Base-by-base conservation (phyloP, 1,284 basidiomycete species). In the Moesziomyces sp. region DNA sequence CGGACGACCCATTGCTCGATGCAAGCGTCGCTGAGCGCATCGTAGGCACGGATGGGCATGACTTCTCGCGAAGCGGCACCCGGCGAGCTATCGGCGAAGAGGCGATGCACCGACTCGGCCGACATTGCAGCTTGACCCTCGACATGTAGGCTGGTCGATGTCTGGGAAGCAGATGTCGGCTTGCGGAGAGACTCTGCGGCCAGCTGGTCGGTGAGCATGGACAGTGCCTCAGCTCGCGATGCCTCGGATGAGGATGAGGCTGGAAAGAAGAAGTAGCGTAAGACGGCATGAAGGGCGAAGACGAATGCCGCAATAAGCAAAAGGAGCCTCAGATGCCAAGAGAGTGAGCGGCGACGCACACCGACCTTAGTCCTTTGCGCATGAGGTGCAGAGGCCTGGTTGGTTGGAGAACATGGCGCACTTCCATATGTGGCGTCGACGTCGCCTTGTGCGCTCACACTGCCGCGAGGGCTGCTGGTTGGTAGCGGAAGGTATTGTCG, bases 1-100 rank as follows among this genome's bases (percentile, higher is more conserved):
- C 62, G 58, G 5, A 67, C 60, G 26, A 72, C 44, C 63, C 63
- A 72, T n/a, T 66, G 43, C 30, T 72, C 63, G 52, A 67, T 47
- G 21, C 69, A 72, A 1, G 47, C 56, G 24, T 72, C 69, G 35
- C 63, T 67, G 28, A 72, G 52, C 3, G 59, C 55, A 21, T 72
- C 69, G 50, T 72, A 72, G 21, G 59, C 69, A 7, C 44, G 53
- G 35, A 71, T 65, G 21, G 62, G 62, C 7, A 58, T 23, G 5
- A 55, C 52, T 14, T 55, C 43, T 0, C 63, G 57, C 8, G 58
- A 62, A 0, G 69, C 69, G 33, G 43, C 49, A 7, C 57, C 58
- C 3, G 69, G 58, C 4, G 49, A 62, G 5, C 7, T 19, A 35
- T 59, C 63, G 5, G 21, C 13, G 48, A 72, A 67, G 42, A 67